Conservation (phyloP, 306 rosid species). For the Casuarina glauca region DNA sequence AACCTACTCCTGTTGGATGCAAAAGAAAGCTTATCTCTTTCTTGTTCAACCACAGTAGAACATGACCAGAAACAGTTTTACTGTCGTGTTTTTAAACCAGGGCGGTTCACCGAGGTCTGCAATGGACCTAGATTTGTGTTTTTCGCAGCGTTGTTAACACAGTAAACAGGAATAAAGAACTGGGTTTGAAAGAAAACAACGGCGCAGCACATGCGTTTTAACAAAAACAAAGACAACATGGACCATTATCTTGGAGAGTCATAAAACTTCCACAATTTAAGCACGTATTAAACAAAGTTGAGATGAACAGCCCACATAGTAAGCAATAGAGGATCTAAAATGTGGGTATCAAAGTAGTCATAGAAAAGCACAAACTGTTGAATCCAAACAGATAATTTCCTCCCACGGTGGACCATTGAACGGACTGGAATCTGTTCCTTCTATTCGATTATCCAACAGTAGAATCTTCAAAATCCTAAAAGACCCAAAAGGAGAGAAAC, state of each 20-base stretch:
- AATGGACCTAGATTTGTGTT: neutral
- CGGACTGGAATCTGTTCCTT: slow-evolving; percentile 32
- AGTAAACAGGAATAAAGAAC: neutral
- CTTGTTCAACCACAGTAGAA: neutral
- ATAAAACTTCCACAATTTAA: slow-evolving; percentile 28
- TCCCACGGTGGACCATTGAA: slow-evolving; percentile 28
- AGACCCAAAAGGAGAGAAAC: neutral
- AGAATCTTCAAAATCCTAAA: slow-evolving; percentile 41
- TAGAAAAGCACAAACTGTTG: slow-evolving; percentile 26
- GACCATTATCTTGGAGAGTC: slow-evolving; percentile 22
- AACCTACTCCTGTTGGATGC: neutral
- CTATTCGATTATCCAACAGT: slow-evolving; percentile 22
- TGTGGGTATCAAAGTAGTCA: slow-evolving; percentile 28
- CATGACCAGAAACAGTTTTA: neutral
- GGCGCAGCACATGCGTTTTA: neutral
- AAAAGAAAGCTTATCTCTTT: neutral
- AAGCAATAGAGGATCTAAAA: slow-evolving; percentile 21
- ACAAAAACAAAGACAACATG: neutral
- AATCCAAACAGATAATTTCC: slow-evolving; percentile 37
- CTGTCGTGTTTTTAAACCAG: neutral
- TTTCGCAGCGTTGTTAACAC: neutral
- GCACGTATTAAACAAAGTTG: slow-evolving; percentile 29
- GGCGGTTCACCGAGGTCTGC: neutral
- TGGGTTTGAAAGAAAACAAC: slow-evolving; percentile 3
- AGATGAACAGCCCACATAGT: slow-evolving; percentile 29